Percentiles rank a stretch among this genome's conserved stretches.
Conservation (phyloP, 148 eudicot genomes). For the Silene uniflora region DNA sequence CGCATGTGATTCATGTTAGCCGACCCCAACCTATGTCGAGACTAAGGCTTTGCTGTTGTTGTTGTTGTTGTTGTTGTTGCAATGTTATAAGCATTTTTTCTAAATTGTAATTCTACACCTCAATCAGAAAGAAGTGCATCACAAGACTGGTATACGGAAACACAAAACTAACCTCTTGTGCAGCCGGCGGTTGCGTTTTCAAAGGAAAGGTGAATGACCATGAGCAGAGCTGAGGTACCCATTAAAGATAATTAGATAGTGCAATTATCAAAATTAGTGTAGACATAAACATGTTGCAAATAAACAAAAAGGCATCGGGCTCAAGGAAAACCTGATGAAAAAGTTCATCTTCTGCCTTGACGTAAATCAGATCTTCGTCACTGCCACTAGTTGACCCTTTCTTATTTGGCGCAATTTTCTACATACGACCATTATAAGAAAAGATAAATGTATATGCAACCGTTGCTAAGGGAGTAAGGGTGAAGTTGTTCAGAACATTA, state of each 20-base stretch:
- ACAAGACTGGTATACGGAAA: neutral
- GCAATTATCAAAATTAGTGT: slow-evolving; percentile 3
- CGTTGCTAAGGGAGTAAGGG: neutral
- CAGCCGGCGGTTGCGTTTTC: slow-evolving; percentile 42
- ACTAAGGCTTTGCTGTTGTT: too few species aligned
- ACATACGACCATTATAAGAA: slow-evolving; percentile 20
- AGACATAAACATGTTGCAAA: neutral
- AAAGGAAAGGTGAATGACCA: slow-evolving; percentile 79
- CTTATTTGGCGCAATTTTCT: slow-evolving; percentile 45
- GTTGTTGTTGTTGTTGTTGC: neutral
- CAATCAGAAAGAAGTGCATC: neutral
- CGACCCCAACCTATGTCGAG: too few species aligned
- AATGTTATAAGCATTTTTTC: neutral
- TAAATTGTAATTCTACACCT: too few species aligned
- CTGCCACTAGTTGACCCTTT: slow-evolving; percentile 32
- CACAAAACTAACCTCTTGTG: slow-evolving; percentile 57
- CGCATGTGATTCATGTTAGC: too few species aligned
- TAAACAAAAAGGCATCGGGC: neutral
- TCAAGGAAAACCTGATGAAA: slow-evolving; percentile 49
- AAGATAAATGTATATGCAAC: neutral
- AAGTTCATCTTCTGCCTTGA: slow-evolving; percentile 84
- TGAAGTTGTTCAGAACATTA: neutral
- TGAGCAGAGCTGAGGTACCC: slow-evolving; percentile 60
- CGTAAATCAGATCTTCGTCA: slow-evolving; percentile 60
- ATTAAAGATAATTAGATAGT: neutral